phyloP scores from a whole-genome alignment of 2,329 filamentous ascomycete genomes.

The Colletotrichum musae region DNA sequence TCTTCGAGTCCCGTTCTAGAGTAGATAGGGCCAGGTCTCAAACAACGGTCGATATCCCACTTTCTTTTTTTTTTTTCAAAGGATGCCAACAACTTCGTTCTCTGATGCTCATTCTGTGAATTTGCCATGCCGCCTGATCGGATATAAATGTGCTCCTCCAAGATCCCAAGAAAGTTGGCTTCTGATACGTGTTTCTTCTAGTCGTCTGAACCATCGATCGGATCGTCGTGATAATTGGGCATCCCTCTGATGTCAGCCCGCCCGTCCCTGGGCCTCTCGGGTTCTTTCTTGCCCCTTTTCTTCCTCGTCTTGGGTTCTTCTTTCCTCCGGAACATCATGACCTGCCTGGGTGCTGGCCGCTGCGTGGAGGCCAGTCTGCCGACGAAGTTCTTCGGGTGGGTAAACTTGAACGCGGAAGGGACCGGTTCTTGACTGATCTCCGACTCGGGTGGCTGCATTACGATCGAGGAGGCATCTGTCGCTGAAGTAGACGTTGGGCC shows the following conservation, averaged over 20 bases:
- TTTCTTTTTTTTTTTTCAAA: conserved; percentile 35
- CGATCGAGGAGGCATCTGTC: conserved; percentile 18
- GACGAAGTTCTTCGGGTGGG: conserved; percentile 38
- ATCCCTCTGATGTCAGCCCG: conserved; percentile 35
- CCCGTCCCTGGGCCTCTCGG: conserved; percentile 26
- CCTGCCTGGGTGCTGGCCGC: neutral
- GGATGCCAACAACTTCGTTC: conserved; percentile 2
- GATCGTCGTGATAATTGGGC: conserved; percentile 37
- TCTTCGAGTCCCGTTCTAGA: conserved; percentile 2
- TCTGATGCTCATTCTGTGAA: neutral
- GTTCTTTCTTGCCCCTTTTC: conserved; percentile 6
- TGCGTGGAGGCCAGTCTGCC: conserved; percentile 24
- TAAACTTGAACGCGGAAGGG: conserved; percentile 19
- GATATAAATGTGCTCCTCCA: neutral
- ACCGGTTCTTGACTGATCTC: neutral
- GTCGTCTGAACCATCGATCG: conserved; percentile 39
- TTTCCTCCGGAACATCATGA: neutral
- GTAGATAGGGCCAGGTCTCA: conserved; percentile 35
- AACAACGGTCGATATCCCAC: conserved; percentile 39
- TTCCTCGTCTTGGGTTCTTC: conserved; percentile 2
- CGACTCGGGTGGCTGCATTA: conserved; percentile 23
- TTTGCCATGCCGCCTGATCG: neutral
- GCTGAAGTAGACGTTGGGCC: conserved; percentile 19
- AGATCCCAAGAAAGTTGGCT: neutral
- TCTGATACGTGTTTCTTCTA: neutral